These are phyloP conservation scores for Thuidium tamariscinum DNA, from an alignment of 225 moss, liverwort and hornwort species.

Conservation along the genomic window DNA sequence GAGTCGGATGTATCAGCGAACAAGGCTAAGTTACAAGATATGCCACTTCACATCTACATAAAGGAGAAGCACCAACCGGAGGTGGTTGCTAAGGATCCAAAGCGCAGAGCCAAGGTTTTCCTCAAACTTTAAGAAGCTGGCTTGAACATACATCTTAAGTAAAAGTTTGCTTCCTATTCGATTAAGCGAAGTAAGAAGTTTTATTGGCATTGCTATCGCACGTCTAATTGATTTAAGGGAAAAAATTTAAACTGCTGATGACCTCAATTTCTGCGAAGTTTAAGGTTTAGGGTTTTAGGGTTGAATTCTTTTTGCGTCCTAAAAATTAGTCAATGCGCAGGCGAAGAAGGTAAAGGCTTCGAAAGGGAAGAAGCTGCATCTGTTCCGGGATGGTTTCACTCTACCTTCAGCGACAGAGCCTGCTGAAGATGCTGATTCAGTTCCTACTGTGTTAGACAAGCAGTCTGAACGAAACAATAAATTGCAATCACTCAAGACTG, in stretches of 20 bases:
- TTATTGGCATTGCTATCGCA: neutral
- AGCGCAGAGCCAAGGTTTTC: slow-evolving; percentile 33
- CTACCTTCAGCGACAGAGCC: slow-evolving; percentile 31
- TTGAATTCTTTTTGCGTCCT: neutral
- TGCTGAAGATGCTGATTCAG: slow-evolving; percentile 15
- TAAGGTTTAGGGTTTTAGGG: neutral
- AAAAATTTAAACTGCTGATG: neutral
- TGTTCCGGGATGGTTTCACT: slow-evolving; percentile 48
- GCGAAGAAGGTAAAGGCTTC: slow-evolving; percentile 34
- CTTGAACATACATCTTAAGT: neutral
- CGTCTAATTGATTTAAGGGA: neutral
- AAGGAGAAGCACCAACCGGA: slow-evolving; percentile 38
- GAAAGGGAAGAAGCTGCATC: slow-evolving; percentile 43
- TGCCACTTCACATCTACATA: slow-evolving; percentile 37
- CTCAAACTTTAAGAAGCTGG: neutral
- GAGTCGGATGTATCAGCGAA: neutral
- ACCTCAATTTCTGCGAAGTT: neutral
- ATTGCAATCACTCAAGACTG: neutral
- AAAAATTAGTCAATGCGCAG: slow-evolving; percentile 17
- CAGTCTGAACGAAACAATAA: slow-evolving; percentile 11
- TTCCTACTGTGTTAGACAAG: neutral
- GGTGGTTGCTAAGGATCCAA: slow-evolving; percentile 18
- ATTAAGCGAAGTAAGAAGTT: neutral
- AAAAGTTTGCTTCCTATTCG: neutral
- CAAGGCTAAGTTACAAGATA: slow-evolving; percentile 13